These are phyloP conservation scores for Cladosporium phlei DNA, from an alignment of 2,329 filamentous ascomycete species.

Conservation along the genomic window DNA sequence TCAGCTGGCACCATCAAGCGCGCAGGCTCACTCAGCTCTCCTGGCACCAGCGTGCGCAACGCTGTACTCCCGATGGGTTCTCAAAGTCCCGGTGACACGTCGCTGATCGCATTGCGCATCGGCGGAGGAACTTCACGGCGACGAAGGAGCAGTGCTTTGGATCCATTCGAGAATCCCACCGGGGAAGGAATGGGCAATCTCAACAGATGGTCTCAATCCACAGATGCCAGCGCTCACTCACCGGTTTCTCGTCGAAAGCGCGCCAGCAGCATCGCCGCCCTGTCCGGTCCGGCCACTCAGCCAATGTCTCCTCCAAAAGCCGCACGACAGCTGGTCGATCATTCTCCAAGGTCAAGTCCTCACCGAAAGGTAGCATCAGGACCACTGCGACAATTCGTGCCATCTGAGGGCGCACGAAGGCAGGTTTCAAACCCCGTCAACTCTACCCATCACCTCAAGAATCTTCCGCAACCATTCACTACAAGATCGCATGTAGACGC, in stretches of 20 bases:
- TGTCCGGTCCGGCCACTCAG: slow-evolving; percentile 30
- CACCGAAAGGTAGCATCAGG: slow-evolving; percentile 24
- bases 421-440: slow-evolving; percentile 9
- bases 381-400: slow-evolving; percentile 1
- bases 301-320: slow-evolving; percentile 31
- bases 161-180: slow-evolving; percentile 32
- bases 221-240: slow-evolving; percentile 46
- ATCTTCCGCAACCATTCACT: background rate
- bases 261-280: slow-evolving; percentile 34
- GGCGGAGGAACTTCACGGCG: slow-evolving; percentile 26
- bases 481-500: slow-evolving; percentile 15
- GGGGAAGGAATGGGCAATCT: slow-evolving; percentile 47
- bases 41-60: slow-evolving; percentile 26
- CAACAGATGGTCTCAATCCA: slow-evolving; percentile 57
- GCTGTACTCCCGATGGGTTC: slow-evolving; percentile 20
- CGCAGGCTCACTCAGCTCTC: slow-evolving; percentile 34
- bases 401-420: slow-evolving; percentile 8
- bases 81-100: slow-evolving; percentile 22
- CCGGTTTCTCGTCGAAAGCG: slow-evolving; percentile 35
- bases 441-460: background rate
- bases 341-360: slow-evolving; percentile 37
- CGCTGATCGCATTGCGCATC: slow-evolving; percentile 22
- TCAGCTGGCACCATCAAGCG: slow-evolving; percentile 40
- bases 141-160: slow-evolving; percentile 40
- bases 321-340: slow-evolving; percentile 26